phyloP scores from a whole-genome alignment of 1,139 yeast genomes.

The Diutina ranongensis region DNA sequence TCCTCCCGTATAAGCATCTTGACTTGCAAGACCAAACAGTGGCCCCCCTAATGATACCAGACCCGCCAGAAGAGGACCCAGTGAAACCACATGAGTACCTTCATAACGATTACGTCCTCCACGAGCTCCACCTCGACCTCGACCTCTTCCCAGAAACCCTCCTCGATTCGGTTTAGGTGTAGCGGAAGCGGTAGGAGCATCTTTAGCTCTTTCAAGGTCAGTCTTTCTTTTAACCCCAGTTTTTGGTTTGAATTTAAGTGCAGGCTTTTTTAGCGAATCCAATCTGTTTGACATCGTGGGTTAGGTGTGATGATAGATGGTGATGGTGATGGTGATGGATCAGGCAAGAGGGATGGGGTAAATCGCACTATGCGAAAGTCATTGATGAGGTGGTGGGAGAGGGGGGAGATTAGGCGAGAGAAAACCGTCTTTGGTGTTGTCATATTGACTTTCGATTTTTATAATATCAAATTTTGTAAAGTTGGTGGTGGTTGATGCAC shows the following conservation, averaged over 20 bases:
- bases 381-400: not conserved
- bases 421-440: not conserved
- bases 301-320: not conserved
- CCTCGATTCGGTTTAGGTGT: conserved; percentile 8
- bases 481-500: too few species aligned
- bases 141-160: conserved; percentile 6
- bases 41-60: conserved; percentile 36
- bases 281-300: conserved; percentile 29
- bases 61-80: conserved; percentile 66
- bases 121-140: conserved; percentile 17
- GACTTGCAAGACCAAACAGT: conserved; percentile 18
- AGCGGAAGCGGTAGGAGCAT: conserved; percentile 39
- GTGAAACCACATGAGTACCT: conserved; percentile 57
- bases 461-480: not conserved
- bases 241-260: conserved; percentile 69
- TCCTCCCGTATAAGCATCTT: conserved; percentile 14
- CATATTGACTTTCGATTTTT: not conserved
- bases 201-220: conserved; percentile 72
- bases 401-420: not conserved
- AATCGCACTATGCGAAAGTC: too few species aligned
- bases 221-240: conserved; percentile 62
- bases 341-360: not conserved
- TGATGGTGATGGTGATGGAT: not conserved
- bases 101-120: conserved; percentile 36
- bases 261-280: conserved; percentile 31